These are phyloP conservation scores for Trypanosoma theileri DNA, from an alignment of 208 protist species.

Conservation along the genomic window DNA sequence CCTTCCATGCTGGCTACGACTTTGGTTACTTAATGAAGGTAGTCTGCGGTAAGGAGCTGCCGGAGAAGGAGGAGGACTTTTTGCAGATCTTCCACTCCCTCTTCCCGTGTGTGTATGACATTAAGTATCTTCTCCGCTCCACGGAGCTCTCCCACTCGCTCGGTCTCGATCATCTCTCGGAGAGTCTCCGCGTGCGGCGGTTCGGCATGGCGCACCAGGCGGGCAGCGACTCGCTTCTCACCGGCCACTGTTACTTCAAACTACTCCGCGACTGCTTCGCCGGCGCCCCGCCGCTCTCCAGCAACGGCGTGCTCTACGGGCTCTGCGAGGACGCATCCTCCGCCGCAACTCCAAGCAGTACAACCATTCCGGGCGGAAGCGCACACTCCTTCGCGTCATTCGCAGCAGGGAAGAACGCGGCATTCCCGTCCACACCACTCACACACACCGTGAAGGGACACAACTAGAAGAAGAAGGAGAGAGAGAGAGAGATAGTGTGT, in stretches of 20 bases:
- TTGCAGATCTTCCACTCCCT: constrained; percentile 94
- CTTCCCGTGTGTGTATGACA: constrained; percentile 98
- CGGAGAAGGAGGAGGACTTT: constrained; percentile 97
- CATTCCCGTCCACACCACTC: constrained; percentile 24
- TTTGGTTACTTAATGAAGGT: constrained; percentile 98
- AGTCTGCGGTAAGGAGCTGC: constrained; percentile 94
- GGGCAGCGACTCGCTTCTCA: constrained; percentile 97
- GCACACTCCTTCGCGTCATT: constrained; percentile 28
- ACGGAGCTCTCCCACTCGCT: constrained; percentile 91
- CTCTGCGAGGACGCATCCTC: constrained; percentile 88
- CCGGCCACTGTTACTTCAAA: constrained; percentile 97
- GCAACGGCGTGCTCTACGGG: constrained; percentile 94
- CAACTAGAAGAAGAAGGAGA: constrained; percentile 4
- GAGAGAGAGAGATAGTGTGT: not conserved
- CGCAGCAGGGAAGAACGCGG: constrained; percentile 22
- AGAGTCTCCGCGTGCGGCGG: constrained; percentile 91
- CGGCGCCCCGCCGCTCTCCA: constrained; percentile 78
- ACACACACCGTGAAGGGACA: constrained; percentile 22
- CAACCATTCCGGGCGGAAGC: constrained; percentile 35
- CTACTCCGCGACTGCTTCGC: constrained; percentile 90
- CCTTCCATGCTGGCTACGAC: constrained; percentile 99
- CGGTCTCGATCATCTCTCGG: constrained; percentile 96
- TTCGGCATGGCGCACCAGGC: constrained; percentile 95
- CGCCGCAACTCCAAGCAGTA: constrained; percentile 74
- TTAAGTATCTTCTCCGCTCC: constrained; percentile 98